Evolutionary conservation across 2,329 filamentous ascomycete species (phyloP).

Genomic region (Fusarium brevicatenulatum): DNA sequence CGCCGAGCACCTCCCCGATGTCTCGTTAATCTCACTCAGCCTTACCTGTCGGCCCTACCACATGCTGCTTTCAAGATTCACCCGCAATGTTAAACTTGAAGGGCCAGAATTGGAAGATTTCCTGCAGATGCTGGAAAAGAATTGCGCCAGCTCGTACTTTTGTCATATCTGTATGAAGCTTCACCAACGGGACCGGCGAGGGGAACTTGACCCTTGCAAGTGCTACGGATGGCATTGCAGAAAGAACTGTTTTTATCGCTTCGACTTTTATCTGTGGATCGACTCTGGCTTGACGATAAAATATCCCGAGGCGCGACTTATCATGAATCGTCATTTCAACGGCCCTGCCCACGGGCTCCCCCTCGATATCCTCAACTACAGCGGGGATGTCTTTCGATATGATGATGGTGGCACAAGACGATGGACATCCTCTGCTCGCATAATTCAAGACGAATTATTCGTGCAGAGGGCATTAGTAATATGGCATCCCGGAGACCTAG

Average conservation of each 20-base stretch:
- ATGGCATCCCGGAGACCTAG: neutral
- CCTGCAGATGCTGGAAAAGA: neutral
- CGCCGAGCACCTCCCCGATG: neutral
- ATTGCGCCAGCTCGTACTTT: neutral
- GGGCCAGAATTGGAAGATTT: neutral
- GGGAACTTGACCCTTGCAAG: accelerated
- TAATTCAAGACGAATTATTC: slow-evolving; percentile 5
- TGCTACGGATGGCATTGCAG: accelerated
- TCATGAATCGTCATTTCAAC: slow-evolving; percentile 20
- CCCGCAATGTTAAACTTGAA: neutral
- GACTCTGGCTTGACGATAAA: accelerated
- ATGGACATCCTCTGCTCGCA: neutral
- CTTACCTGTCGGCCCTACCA: slow-evolving; percentile 5
- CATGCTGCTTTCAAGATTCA: neutral
- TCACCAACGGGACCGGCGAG: neutral
- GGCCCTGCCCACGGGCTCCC: slow-evolving; percentile 4
- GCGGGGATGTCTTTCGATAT: accelerated
- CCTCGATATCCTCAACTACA: neutral
- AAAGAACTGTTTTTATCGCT: neutral
- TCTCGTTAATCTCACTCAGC: neutral
- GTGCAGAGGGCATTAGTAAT: neutral
- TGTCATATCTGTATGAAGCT: slow-evolving; percentile 2
- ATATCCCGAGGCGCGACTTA: neutral
- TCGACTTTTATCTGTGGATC: neutral
- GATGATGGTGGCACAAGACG: accelerated